Base-by-base conservation (phyloP, 2,329 filamentous ascomycete genomes). In the Aspergillus sp. region DNA sequence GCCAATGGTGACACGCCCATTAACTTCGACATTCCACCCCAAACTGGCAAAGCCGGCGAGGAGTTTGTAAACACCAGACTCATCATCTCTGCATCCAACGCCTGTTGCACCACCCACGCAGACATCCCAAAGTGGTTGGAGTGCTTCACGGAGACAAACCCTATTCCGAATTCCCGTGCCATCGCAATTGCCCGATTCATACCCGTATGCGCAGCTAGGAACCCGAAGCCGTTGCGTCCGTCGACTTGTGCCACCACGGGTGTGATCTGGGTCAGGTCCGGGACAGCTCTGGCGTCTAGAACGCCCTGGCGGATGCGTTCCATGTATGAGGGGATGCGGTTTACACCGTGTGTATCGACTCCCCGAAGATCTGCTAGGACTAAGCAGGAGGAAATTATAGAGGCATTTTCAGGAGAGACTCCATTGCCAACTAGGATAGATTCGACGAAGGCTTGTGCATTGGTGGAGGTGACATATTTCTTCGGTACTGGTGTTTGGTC, bases 41-140 rank as follows among this genome's bases (percentile, higher is more conserved):
- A 88, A 0, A 78, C 81, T 1, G 86, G 84, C 46, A 89, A 67
- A 1, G 85, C 85, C 0, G 85, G 85, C 29, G 80, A 85, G 0
- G 80, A 83, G 58, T 86, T 86, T 19, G 82, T 86, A 52, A 86
- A 86, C 2, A 85, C 82, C 10, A 85, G 71, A 46, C 76, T 80
- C 77, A 86, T 82, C 78, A 86, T 81, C 34, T 75, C 74, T 1
- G 78, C 81, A 48, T 91, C 83, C 9, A 90, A 65, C 0, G 86
- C 87, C 65, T 88, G 82, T 62, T 87, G 83, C 7, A 89, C 85
- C 0, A 89, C 61, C 84, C 86, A 91, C 0, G 87, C 86, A 3
- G 78, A 78, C 86, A 93, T 93, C 45, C 87, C 87, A 57, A 86
- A 90, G 64, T 91, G 86, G 57, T 91, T 91, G 36, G 82, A 86